Evolutionary conservation across 2,329 filamentous ascomycete genomes (phyloP).

Genomic region (Penicillium sp.): DNA sequence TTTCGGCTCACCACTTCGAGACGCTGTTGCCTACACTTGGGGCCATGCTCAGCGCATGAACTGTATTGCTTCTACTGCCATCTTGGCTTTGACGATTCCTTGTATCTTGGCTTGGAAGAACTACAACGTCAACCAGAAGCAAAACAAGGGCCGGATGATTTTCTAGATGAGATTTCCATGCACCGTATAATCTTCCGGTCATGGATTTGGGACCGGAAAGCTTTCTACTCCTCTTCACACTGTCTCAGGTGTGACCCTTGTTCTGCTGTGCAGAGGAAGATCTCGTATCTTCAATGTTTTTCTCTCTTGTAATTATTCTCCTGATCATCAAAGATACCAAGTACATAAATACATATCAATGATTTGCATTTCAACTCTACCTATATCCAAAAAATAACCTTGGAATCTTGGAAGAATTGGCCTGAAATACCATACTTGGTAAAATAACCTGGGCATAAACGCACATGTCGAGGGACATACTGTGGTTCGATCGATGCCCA

Average conservation of each 20-base stretch:
- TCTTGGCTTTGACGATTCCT: conserved; percentile 36
- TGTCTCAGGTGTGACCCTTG: neutral
- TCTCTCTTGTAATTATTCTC: neutral
- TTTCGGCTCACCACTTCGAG: conserved; percentile 29
- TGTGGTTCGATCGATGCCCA: too few relatives aligned
- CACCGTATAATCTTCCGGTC: neutral
- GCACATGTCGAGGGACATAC: too few relatives aligned
- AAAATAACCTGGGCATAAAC: too few relatives aligned
- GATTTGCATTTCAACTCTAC: neutral
- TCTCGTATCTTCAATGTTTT: neutral
- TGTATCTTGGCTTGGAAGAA: conserved; percentile 42
- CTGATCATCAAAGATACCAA: neutral
- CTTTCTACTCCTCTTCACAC: neutral
- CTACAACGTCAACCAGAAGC: conserved; percentile 40
- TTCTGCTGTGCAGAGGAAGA: neutral
- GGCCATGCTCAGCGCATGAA: conserved; percentile 40
- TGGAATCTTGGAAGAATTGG: too few relatives aligned
- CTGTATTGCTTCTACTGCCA: conserved; percentile 36
- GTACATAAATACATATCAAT: neutral
- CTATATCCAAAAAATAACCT: too few relatives aligned
- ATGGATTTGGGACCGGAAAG: neutral
- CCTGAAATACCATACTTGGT: too few relatives aligned
- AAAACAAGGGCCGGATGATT: conserved; percentile 37
- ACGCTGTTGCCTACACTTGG: conserved; percentile 42
- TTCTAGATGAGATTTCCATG: neutral